Percentiles rank a stretch among this genome's conserved stretches.
Evolutionary conservation across 306 rosid genomes (phyloP).

Genomic region (Lithocarpus polystachyus): DNA sequence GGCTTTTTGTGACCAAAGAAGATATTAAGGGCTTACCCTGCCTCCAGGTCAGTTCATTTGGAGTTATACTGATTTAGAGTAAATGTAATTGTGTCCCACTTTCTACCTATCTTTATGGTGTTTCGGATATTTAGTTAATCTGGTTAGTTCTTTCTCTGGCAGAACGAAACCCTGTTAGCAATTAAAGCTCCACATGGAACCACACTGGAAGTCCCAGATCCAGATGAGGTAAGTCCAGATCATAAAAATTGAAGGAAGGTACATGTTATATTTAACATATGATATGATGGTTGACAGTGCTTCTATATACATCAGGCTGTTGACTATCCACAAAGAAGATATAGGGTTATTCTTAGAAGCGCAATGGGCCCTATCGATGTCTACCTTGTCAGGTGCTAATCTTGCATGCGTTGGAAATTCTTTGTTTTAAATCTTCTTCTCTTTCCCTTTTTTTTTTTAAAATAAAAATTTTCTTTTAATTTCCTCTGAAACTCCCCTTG

Average conservation of each 20-base stretch:
- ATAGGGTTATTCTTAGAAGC: constrained; percentile 92
- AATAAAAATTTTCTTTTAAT: not conserved
- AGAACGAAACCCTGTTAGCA: constrained; percentile 98
- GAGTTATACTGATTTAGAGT: constrained; percentile 5
- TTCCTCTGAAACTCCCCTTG: constrained; percentile 3
- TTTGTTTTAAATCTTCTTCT: not conserved
- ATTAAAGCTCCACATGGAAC: constrained; percentile 99
- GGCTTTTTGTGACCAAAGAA: constrained; percentile 89
- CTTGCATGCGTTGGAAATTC: not conserved
- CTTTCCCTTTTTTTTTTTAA: not conserved
- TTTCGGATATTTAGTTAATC: constrained; percentile 25
- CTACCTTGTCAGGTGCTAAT: constrained; percentile 86
- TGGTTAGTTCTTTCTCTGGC: constrained; percentile 26
- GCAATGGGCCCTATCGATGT: constrained; percentile 99
- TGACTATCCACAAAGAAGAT: constrained; percentile 89
- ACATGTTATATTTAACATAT: constrained; percentile 16
- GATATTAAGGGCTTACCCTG: constrained; percentile 84
- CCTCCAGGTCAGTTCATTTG: constrained; percentile 55
- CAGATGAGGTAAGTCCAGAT: constrained; percentile 80
- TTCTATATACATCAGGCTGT: constrained; percentile 62
- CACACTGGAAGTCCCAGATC: constrained; percentile 98
- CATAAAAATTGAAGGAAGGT: constrained; percentile 24
- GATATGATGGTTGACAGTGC: constrained; percentile 32
- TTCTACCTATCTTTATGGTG: constrained; percentile 8
- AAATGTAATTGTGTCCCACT: constrained; percentile 22